phyloP scores from a whole-genome alignment of 345 rosid genomes.

The Syzygium jambos region DNA sequence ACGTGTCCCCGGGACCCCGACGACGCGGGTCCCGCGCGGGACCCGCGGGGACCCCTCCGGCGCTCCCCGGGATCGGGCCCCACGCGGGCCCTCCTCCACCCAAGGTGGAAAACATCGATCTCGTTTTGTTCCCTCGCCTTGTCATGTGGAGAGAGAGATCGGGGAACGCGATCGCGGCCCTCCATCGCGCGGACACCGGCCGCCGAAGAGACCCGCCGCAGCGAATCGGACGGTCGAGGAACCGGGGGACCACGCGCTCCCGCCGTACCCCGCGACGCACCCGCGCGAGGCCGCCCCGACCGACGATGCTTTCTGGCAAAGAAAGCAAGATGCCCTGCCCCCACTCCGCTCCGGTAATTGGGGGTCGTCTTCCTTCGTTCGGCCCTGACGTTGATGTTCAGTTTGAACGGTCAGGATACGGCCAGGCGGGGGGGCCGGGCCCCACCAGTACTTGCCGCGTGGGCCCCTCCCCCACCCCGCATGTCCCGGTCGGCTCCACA shows the following conservation, averaged over 20 bases:
- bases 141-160: neutral
- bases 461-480: neutral
- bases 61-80: neutral
- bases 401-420: conserved; percentile 17
- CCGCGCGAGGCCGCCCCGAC: neutral
- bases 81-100: neutral
- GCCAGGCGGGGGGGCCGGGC: neutral
- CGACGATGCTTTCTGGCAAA: neutral
- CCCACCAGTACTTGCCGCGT: neutral
- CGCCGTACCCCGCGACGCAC: neutral
- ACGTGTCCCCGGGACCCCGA: too few relatives aligned
- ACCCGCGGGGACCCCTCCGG: neutral
- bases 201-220: neutral
- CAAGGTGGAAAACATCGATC: neutral
- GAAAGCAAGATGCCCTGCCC: neutral
- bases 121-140: neutral
- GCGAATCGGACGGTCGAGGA: neutral
- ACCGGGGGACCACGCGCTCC: neutral
- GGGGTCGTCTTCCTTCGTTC: neutral
- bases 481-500: conserved; percentile 5
- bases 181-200: neutral
- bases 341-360: conserved; percentile 7
- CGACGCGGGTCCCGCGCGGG: neutral
- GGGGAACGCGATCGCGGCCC: neutral
- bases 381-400: conserved; percentile 11